These are phyloP conservation scores for Zymoseptoria pseudotritici DNA, from an alignment of 2,329 filamentous ascomycete genomes.

Conservation along the genomic window DNA sequence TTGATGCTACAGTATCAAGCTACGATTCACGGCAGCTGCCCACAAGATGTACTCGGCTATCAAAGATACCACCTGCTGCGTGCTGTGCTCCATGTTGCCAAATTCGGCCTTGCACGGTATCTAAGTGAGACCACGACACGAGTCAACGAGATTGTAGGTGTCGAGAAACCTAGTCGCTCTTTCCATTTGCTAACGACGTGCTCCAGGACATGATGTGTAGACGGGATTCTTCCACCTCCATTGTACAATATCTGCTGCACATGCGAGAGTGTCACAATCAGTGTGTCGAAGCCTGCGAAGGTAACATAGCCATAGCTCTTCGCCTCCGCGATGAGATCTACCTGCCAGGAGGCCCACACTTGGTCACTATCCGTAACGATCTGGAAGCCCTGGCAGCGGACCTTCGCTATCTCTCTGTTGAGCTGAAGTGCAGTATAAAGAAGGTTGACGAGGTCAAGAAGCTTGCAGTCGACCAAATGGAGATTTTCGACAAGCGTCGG, in stretches of 20 bases:
- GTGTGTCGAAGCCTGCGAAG: neutral
- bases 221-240: neutral
- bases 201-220: neutral
- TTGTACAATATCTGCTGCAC: neutral
- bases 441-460: neutral
- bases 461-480: neutral
- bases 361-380: neutral
- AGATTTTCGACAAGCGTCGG: neutral
- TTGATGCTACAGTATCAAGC: neutral
- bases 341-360: neutral
- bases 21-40: neutral
- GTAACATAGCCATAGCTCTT: neutral
- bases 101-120: neutral
- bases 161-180: neutral
- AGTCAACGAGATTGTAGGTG: neutral
- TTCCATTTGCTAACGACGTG: neutral
- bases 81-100: neutral
- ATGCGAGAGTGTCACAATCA: neutral
- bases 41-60: neutral
- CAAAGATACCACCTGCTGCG: neutral
- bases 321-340: neutral
- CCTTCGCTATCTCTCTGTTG: neutral
- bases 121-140: neutral
- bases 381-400: neutral
- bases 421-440: neutral